These are phyloP conservation scores for Sordaria brevicollis DNA, from an alignment of 495 filamentous ascomycete species.

Conservation along the genomic window DNA sequence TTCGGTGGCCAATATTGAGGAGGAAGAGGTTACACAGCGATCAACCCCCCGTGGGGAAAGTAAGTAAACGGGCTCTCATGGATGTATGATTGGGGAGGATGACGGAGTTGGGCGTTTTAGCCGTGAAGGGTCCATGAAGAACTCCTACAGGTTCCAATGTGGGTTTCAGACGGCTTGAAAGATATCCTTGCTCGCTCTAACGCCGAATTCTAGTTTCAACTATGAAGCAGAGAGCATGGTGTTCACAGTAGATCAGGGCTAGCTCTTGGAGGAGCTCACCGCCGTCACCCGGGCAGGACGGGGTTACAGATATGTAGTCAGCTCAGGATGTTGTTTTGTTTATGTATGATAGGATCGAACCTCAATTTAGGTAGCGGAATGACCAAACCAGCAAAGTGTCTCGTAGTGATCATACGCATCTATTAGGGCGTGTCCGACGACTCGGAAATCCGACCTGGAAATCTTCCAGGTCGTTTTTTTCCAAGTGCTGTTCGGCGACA, in stretches of 20 bases:
- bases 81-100: not conserved
- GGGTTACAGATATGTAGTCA: not conserved
- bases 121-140: not conserved
- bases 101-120: not conserved
- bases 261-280: not conserved
- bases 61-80: not conserved
- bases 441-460: no score
- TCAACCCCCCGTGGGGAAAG: not conserved
- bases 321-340: not conserved
- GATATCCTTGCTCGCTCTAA: not conserved
- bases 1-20: not conserved
- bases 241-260: not conserved
- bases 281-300: not conserved
- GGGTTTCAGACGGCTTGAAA: not conserved
- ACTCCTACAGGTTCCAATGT: not conserved
- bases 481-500: no score
- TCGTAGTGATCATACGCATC: not conserved
- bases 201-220: not conserved
- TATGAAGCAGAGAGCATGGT: not conserved
- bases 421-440: no score
- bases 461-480: no score
- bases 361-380: not conserved
- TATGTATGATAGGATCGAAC: not conserved
- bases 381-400: not conserved
- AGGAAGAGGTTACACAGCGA: no score